Percentiles rank a stretch among this genome's conserved stretches.
phyloP scores from a whole-genome alignment of 768 basidiomycete genomes.

The Kwoniella shandongensis region DNA sequence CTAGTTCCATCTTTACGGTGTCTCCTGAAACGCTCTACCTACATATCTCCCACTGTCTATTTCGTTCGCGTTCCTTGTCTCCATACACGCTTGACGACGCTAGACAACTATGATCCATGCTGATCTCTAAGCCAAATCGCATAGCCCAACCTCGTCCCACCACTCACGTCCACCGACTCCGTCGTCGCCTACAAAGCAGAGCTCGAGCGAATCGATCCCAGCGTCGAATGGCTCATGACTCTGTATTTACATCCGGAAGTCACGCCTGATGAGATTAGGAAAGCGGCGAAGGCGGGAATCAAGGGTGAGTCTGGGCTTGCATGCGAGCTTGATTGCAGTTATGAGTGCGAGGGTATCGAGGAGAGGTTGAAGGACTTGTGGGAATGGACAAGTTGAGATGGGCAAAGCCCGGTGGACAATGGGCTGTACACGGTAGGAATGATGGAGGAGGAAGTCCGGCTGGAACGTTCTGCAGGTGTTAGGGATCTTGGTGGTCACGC shows the following conservation, averaged over 20 bases:
- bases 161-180: constrained; percentile 75
- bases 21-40: no score
- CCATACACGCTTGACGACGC: no score
- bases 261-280: constrained; percentile 84
- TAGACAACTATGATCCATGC: constrained; percentile 4
- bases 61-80: no score
- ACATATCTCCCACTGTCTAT: no score
- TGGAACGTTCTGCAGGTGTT: no score
- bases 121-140: not conserved
- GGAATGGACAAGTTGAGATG: not conserved
- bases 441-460: no score
- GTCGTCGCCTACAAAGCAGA: constrained; percentile 77
- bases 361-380: no score
- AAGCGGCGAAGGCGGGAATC: constrained; percentile 81
- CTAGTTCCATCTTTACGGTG: not conserved
- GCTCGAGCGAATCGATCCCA: constrained; percentile 71
- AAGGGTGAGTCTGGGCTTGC: constrained; percentile 56
- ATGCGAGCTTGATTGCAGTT: no score
- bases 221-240: constrained; percentile 88
- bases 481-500: no score
- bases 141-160: constrained; percentile 89
- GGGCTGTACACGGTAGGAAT: not conserved
- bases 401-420: not conserved
- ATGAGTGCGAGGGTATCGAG: no score
- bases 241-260: constrained; percentile 89